Conservation (phyloP, 768 basidiomycete genomes). For the Psilocybe azurescens region DNA sequence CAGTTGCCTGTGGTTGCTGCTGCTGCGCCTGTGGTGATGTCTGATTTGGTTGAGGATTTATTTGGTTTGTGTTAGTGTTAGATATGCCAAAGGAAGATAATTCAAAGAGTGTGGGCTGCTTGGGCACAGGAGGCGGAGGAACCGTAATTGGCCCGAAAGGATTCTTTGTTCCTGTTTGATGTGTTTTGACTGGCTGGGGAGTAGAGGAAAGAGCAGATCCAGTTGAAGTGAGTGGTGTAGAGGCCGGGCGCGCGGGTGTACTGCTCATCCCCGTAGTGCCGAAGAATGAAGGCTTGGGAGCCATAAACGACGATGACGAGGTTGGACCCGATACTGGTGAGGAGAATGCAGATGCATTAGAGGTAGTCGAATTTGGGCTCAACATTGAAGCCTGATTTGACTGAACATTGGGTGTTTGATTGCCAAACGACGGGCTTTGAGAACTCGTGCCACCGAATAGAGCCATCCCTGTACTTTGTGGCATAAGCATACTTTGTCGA, state of each 20-base stretch:
- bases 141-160: slow-evolving; percentile 85
- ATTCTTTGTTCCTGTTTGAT: slow-evolving; percentile 94
- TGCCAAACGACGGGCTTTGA: slow-evolving; percentile 17
- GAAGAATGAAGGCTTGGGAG: slow-evolving; percentile 24
- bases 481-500: slow-evolving; percentile 75
- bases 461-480: slow-evolving; percentile 66
- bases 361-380: slow-evolving; percentile 21
- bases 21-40: neutral
- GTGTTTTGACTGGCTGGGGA: slow-evolving; percentile 75
- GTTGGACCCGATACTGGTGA: slow-evolving; percentile 14
- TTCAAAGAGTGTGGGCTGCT: slow-evolving; percentile 82
- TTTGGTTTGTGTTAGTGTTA: slow-evolving; percentile 24
- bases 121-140: slow-evolving; percentile 70
- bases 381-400: slow-evolving; percentile 15
- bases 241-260: slow-evolving; percentile 66
- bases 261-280: slow-evolving; percentile 23
- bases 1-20: slow-evolving; percentile 31
- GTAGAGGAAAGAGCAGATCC: slow-evolving; percentile 43
- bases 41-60: slow-evolving; percentile 26
- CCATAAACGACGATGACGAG: slow-evolving; percentile 21
- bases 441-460: slow-evolving; percentile 37
- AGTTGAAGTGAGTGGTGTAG: slow-evolving; percentile 66
- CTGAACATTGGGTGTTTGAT: slow-evolving; percentile 21
- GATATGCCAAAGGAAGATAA: slow-evolving; percentile 43
- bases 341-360: slow-evolving; percentile 12